A percentile compares a stretch with the other conserved stretches of the same genome.
phyloP scores from a whole-genome alignment of 2,329 filamentous ascomycete genomes.

The Aspergillus neoniger region DNA sequence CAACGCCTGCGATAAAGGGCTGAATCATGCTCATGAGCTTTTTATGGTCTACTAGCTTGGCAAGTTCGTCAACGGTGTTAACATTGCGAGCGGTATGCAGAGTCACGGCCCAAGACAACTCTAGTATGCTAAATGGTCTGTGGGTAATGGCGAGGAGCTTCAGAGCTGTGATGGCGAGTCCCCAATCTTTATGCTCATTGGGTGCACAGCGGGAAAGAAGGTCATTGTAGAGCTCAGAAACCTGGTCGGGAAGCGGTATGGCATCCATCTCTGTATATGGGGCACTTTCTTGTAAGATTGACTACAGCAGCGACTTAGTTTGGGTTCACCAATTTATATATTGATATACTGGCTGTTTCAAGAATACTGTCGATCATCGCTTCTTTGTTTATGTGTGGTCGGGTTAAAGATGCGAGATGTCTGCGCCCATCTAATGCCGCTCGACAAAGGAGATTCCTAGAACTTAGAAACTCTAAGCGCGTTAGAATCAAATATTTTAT shows the following conservation, averaged over 20 bases:
- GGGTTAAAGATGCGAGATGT: too few relatives aligned
- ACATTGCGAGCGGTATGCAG: constrained; percentile 21
- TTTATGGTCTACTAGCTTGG: constrained; percentile 27
- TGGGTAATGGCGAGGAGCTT: constrained; percentile 24
- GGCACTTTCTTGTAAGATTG: too few relatives aligned
- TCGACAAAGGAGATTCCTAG: too few relatives aligned
- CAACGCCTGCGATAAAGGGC: constrained; percentile 19
- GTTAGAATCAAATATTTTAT: too few relatives aligned
- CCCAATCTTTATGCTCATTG: constrained; percentile 17
- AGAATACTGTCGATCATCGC: too few relatives aligned
- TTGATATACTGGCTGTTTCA: too few relatives aligned
- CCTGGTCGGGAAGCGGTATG: background rate
- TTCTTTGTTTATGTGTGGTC: too few relatives aligned
- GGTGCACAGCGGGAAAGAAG: constrained; percentile 8
- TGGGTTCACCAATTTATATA: too few relatives aligned
- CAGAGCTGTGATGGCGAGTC: constrained; percentile 20
- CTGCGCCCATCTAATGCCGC: too few relatives aligned
- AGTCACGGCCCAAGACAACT: constrained; percentile 33
- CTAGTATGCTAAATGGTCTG: constrained; percentile 33
- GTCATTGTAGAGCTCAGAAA: background rate
- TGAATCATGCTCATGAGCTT: constrained; percentile 26
- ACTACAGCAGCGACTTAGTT: too few relatives aligned
- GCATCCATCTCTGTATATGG: too few relatives aligned
- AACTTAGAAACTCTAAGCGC: too few relatives aligned
- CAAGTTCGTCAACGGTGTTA: constrained; percentile 25